Conservation (phyloP, 106 monocot genomes). For the Apostasia shenzhenica region DNA sequence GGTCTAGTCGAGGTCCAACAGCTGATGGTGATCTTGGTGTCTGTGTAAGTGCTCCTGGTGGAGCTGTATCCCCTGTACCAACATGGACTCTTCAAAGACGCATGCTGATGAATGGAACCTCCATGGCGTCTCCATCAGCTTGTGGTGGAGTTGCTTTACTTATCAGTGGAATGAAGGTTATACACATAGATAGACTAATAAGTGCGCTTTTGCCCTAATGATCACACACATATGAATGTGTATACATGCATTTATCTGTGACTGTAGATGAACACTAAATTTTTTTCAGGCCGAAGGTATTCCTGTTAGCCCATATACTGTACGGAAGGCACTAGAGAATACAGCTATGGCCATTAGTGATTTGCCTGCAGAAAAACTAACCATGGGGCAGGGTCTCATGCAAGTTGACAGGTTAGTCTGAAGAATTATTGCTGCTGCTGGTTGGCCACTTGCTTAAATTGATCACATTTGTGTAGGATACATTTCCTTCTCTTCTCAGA, state of each 20-base stretch:
- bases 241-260: neutral
- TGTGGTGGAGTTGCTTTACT: constrained; percentile 95
- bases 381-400: constrained; percentile 78
- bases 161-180: constrained; percentile 95
- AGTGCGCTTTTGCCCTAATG: too few relatives aligned
- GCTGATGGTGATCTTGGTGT: constrained; percentile 94
- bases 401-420: constrained; percentile 84
- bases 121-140: constrained; percentile 96
- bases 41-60: constrained; percentile 94
- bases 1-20: constrained; percentile 98
- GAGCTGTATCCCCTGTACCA: constrained; percentile 96
- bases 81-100: constrained; percentile 95
- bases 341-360: constrained; percentile 54
- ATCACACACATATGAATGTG: neutral
- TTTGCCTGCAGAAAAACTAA: constrained; percentile 66
- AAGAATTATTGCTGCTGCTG: neutral
- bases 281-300: constrained; percentile 67
- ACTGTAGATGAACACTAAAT: neutral
- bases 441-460: neutral
- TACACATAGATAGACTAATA: too few relatives aligned
- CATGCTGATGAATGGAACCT: constrained; percentile 99
- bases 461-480: neutral
- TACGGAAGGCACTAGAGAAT: constrained; percentile 85
- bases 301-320: constrained; percentile 73
- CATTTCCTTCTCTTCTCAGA: neutral